These are phyloP conservation scores for Ophiostoma quercus DNA, from an alignment of 2,329 filamentous ascomycete genomes.

Conservation along the genomic window DNA sequence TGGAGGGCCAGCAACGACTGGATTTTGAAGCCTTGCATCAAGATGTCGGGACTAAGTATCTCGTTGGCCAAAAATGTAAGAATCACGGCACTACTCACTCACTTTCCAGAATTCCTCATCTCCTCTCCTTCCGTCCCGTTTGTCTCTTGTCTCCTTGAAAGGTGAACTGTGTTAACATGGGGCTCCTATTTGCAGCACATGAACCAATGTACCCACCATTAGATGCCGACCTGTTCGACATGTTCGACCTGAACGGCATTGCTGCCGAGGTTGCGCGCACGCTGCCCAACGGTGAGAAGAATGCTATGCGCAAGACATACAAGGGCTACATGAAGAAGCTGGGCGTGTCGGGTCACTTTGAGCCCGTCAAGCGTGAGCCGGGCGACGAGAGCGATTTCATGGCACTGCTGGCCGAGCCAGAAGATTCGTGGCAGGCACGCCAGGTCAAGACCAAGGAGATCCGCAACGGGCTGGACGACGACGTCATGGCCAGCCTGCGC, in stretches of 20 bases:
- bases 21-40: slow-evolving; percentile 61
- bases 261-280: slow-evolving; percentile 58
- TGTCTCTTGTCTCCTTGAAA: neutral
- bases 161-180: slow-evolving; percentile 40
- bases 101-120: neutral
- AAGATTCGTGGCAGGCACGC: slow-evolving; percentile 54
- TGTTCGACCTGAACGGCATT: slow-evolving; percentile 52
- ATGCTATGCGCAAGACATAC: slow-evolving; percentile 61
- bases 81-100: neutral
- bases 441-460: slow-evolving; percentile 53
- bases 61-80: slow-evolving; percentile 64
- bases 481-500: slow-evolving; percentile 42
- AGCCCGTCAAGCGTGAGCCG: slow-evolving; percentile 52
- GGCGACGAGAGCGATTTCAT: slow-evolving; percentile 49
- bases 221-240: slow-evolving; percentile 54
- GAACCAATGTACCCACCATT: slow-evolving; percentile 44
- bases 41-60: slow-evolving; percentile 62
- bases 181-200: slow-evolving; percentile 39
- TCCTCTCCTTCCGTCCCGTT: neutral
- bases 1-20: slow-evolving; percentile 53
- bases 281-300: slow-evolving; percentile 62
- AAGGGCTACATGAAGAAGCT: slow-evolving; percentile 63
- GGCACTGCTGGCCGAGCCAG: slow-evolving; percentile 46
- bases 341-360: slow-evolving; percentile 57
- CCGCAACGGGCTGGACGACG: slow-evolving; percentile 46